Conservation (phyloP, 2,329 filamentous ascomycete species). For the Claviceps spartinae region DNA sequence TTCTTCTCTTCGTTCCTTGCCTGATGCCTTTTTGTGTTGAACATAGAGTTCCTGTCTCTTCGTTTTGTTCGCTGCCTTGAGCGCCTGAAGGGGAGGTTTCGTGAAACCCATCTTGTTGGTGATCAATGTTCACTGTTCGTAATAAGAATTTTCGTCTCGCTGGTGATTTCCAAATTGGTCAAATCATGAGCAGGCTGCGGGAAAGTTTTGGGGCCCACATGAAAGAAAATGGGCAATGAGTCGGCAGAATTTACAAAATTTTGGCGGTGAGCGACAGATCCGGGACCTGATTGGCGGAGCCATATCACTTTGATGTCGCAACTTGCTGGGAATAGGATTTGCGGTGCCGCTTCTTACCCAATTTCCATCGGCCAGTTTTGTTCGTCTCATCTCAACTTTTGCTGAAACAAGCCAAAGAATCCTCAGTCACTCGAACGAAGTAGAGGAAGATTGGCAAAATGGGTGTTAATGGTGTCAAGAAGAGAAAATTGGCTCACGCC, state of each 20-base stretch:
- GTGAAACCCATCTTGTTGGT: slow-evolving; percentile 18
- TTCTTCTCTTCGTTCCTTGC: slow-evolving; percentile 61
- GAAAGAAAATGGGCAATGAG: background rate
- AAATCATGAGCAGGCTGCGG: background rate
- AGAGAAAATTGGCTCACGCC: slow-evolving; percentile 44
- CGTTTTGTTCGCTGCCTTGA: slow-evolving; percentile 58
- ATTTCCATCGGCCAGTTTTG: background rate
- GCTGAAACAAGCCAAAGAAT: background rate
- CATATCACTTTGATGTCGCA: slow-evolving; percentile 4
- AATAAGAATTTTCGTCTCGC: background rate
- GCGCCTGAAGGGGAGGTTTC: slow-evolving; percentile 22
- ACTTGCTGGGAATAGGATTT: background rate
- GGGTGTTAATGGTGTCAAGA: slow-evolving; percentile 38
- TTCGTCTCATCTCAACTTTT: background rate
- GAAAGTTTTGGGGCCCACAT: slow-evolving; percentile 10
- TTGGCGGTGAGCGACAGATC: slow-evolving; percentile 22
- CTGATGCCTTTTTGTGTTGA: slow-evolving; percentile 63
- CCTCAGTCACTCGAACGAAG: background rate
- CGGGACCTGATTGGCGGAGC: slow-evolving; percentile 12
- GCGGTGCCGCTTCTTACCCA: background rate
- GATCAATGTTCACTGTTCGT: background rate
- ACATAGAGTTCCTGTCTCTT: slow-evolving; percentile 67
- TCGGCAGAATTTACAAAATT: slow-evolving; percentile 22
- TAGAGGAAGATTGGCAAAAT: slow-evolving; percentile 17
- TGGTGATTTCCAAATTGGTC: background rate